Conservation (phyloP, 2,329 filamentous ascomycete species). For the Phialophora chinensis region DNA sequence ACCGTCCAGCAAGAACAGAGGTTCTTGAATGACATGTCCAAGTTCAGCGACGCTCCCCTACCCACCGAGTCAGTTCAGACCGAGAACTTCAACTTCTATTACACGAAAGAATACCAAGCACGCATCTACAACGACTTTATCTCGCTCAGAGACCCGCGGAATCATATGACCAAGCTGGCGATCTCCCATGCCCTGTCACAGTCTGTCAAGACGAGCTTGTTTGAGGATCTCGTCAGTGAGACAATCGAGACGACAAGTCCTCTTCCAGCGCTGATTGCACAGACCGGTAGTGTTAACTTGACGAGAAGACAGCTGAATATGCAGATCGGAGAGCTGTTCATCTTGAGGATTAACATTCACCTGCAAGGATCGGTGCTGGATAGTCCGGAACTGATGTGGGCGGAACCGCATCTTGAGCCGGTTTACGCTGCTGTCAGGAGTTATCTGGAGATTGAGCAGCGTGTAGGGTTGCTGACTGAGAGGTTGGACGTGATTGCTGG, state of each 20-base stretch:
- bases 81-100: slow-evolving; percentile 99
- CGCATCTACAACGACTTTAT: slow-evolving; percentile 99
- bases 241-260: slow-evolving; percentile 94
- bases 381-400: slow-evolving; percentile 97
- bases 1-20: slow-evolving; percentile 83
- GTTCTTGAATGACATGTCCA: slow-evolving; percentile 90
- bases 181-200: slow-evolving; percentile 96
- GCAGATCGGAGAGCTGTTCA: slow-evolving; percentile 98
- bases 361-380: slow-evolving; percentile 95
- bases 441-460: slow-evolving; percentile 97
- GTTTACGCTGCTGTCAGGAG: slow-evolving; percentile 94
- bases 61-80: slow-evolving; percentile 88
- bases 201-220: slow-evolving; percentile 96
- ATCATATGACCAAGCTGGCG: slow-evolving; percentile 97
- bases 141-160: slow-evolving; percentile 87
- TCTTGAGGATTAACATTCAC: slow-evolving; percentile 96
- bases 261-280: slow-evolving; percentile 88
- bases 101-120: slow-evolving; percentile 95
- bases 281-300: slow-evolving; percentile 89
- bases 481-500: slow-evolving; percentile 79
- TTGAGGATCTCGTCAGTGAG: slow-evolving; percentile 91
- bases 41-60: slow-evolving; percentile 91
- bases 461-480: slow-evolving; percentile 86
- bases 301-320: slow-evolving; percentile 94
- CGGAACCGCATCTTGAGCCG: slow-evolving; percentile 93